These are phyloP conservation scores for Amaranthus palmeri DNA, from an alignment of 148 eudicot genomes.

Conservation along the genomic window DNA sequence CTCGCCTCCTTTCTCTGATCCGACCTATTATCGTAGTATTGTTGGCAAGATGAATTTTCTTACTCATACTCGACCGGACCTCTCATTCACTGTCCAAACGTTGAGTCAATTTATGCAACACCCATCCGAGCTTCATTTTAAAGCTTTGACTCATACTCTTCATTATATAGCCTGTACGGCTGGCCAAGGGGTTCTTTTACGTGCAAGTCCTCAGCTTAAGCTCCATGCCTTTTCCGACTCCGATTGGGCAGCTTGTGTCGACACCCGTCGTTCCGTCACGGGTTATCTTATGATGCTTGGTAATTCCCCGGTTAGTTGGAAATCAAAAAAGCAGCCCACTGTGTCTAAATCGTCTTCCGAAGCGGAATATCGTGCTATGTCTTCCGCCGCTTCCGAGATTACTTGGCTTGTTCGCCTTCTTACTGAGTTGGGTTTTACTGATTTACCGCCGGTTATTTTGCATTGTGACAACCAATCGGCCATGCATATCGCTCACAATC, in stretches of 20 bases:
- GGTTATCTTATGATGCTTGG: neutral
- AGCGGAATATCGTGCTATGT: no score
- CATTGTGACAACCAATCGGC: no score
- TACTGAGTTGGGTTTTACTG: no score
- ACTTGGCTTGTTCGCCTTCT: no score
- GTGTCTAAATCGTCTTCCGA: neutral
- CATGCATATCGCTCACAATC: no score
- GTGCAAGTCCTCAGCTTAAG: neutral
- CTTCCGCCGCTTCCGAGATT: no score
- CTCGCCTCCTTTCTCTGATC: neutral
- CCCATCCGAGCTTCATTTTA: neutral
- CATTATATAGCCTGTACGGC: neutral
- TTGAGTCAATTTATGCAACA: neutral
- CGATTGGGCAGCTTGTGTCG: neutral
- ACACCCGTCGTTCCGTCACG: neutral
- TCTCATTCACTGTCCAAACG: neutral
- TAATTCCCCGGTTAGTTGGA: neutral
- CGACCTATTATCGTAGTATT: neutral
- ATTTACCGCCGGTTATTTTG: no score
- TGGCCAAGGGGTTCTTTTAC: neutral
- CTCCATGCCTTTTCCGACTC: neutral
- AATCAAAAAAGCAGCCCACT: neutral
- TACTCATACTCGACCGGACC: neutral
- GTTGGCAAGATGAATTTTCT: neutral
- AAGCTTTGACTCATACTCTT: neutral